Evolutionary conservation across 495 filamentous ascomycete species (phyloP).

Genomic region (Trichodelitschia bisporula): DNA sequence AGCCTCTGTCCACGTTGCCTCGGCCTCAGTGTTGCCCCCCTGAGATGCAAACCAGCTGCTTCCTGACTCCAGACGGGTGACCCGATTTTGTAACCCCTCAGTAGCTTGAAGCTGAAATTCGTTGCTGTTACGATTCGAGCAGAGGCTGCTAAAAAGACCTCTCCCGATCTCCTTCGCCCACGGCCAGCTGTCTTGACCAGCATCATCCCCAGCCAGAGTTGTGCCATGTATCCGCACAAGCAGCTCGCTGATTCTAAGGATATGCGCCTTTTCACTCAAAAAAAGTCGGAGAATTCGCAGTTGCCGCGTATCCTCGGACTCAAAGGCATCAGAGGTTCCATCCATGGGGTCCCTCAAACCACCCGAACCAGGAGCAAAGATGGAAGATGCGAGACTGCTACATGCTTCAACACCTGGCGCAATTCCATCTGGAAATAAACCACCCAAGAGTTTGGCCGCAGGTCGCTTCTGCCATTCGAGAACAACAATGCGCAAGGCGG

Average conservation of each 20-base stretch:
- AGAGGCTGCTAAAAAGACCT: not conserved
- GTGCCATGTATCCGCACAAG: no score
- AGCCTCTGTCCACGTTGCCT: constrained; percentile 35
- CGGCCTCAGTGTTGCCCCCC: constrained; percentile 24
- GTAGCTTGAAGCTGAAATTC: not conserved
- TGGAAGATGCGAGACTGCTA: no score
- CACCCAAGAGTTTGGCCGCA: constrained; percentile 33
- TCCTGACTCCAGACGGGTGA: constrained; percentile 22
- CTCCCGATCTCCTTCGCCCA: not conserved
- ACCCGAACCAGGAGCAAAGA: no score
- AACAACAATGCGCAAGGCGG: constrained; percentile 54
- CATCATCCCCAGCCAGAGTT: no score
- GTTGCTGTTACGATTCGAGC: not conserved
- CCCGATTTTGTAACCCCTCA: constrained; percentile 11
- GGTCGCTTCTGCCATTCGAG: constrained; percentile 66
- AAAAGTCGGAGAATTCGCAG: no score
- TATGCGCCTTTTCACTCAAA: no score
- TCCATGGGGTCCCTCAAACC: no score
- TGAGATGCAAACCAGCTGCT: constrained; percentile 26
- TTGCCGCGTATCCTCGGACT: no score
- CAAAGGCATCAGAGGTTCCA: no score
- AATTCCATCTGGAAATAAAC: no score
- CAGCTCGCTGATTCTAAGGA: no score
- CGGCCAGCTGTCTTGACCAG: not conserved
- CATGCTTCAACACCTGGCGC: no score